Evolutionary conservation across 305 asterid genomes (phyloP), one percentile per base, ranked within the genome.

Genomic region (Solanum chacoense): DNA sequence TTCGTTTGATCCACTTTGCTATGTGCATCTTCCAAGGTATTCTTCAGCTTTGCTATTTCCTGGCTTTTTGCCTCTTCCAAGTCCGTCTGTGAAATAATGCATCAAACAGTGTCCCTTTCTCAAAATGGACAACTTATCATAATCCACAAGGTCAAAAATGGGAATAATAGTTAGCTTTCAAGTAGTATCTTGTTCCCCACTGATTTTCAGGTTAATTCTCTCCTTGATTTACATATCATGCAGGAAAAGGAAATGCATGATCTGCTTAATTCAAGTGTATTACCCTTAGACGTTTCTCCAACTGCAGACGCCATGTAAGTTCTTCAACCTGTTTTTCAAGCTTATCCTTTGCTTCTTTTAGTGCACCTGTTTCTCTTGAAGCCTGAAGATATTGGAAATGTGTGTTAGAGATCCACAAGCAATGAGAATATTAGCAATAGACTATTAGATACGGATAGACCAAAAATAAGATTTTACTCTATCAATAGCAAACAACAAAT

Each of bases 271-370:
- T 67, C 37, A 88, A 63, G 89, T 77, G 73, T 77, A 91, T 88
- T 93, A 98, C 98, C 98, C 97, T 95, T 71, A 95, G 90, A 22
- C 96, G 98, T 92, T 95, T 96, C 93, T 96, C 99, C 91, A 96
- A 94, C 95, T 97, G 97, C 89, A 96, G 90, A 90, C 97, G 95
- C 92, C 95, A 92, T 65, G 98, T 93, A 86, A 96, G 98, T 91
- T 95, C 99, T 92, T 98, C 97, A 91, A 98, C 98, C 89, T 94
- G 95, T 94, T 95, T 95, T 92, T 95, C 98, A 91, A 98, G 99
- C 92, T 96, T 95, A 94, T 95, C 96, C 91, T 98, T 98, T 50
- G 97, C 98, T 94, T 95, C 97, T 92, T 96, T 94, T 85, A 98
- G 96, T 29, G 98, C 98, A 28, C 98, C 98, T 18, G 98, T 94